Conservation (phyloP, 257 asterid species). For the Lycium barbarum region DNA sequence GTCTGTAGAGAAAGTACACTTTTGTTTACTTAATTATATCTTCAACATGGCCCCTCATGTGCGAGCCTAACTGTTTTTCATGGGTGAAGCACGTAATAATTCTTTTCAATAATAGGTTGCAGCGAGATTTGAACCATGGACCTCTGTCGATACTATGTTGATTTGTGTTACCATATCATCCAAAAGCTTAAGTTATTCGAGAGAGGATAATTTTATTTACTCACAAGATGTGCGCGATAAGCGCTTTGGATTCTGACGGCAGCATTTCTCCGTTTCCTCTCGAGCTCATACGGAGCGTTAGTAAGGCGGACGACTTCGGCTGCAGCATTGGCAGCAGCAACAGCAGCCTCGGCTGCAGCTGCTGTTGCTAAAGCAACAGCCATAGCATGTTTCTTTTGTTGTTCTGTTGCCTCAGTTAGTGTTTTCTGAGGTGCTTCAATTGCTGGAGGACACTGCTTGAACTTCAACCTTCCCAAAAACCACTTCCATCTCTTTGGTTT, state of each 20-base stretch:
- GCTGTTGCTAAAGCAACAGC: conserved; percentile 84
- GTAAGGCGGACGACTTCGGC: conserved; percentile 89
- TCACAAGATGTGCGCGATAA: conserved; percentile 56
- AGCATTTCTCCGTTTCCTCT: conserved; percentile 44
- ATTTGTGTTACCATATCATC: not conserved
- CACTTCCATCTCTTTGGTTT: conserved; percentile 65
- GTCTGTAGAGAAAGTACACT: not conserved
- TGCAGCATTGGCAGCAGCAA: conserved; percentile 91
- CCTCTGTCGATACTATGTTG: not conserved
- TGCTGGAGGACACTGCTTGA: conserved; percentile 61
- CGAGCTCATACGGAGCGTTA: conserved; percentile 40
- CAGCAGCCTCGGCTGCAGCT: conserved; percentile 91
- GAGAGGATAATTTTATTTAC: not conserved
- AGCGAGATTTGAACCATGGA: too few species aligned
- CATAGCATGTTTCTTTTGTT: conserved; percentile 70
- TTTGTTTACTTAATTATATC: not conserved
- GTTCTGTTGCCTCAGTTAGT: conserved; percentile 63
- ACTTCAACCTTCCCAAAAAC: conserved; percentile 55
- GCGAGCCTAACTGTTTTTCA: not conserved
- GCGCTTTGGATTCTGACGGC: conserved; percentile 71
- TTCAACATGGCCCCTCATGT: not conserved
- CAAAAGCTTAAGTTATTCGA: not conserved
- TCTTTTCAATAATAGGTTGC: not conserved
- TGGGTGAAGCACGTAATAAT: not conserved
- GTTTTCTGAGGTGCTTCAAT: conserved; percentile 60